Percentiles rank a stretch among this genome's conserved stretches.
Conservation (phyloP, 2,329 filamentous ascomycete species). For the Fusarium devonianum region DNA sequence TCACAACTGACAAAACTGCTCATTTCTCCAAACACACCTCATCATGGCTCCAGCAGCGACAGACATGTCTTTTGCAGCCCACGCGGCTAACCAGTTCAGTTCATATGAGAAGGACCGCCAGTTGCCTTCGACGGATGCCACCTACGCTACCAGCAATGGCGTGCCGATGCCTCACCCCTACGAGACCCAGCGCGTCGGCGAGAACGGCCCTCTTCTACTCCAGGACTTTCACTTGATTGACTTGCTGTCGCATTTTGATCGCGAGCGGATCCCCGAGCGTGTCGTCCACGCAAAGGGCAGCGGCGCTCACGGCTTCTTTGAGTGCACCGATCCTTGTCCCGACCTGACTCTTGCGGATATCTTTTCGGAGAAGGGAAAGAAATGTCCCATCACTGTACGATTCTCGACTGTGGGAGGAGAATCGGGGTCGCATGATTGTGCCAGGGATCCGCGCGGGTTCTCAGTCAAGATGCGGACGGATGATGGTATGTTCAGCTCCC, state of each 20-base stretch:
- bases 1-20: background rate
- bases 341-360: slow-evolving; percentile 61
- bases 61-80: slow-evolving; percentile 49
- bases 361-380: slow-evolving; percentile 70
- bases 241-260: slow-evolving; percentile 66
- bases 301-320: slow-evolving; percentile 63
- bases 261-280: slow-evolving; percentile 68
- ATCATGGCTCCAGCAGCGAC: slow-evolving; percentile 39
- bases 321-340: slow-evolving; percentile 55
- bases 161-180: slow-evolving; percentile 65
- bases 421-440: slow-evolving; percentile 73
- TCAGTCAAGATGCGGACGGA: slow-evolving; percentile 75
- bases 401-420: slow-evolving; percentile 82
- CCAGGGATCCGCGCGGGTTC: slow-evolving; percentile 76
- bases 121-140: slow-evolving; percentile 47
- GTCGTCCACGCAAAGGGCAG: slow-evolving; percentile 67
- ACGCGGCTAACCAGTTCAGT: slow-evolving; percentile 47
- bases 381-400: slow-evolving; percentile 70
- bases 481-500: background rate
- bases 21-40: background rate
- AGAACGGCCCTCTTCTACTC: slow-evolving; percentile 65
- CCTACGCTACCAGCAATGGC: slow-evolving; percentile 65
- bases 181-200: slow-evolving; percentile 62
- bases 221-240: slow-evolving; percentile 69
- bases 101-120: slow-evolving; percentile 52